These are phyloP conservation scores for Nitzschia palea DNA, from an alignment of 108 stramenopile species.

Conservation along the genomic window DNA sequence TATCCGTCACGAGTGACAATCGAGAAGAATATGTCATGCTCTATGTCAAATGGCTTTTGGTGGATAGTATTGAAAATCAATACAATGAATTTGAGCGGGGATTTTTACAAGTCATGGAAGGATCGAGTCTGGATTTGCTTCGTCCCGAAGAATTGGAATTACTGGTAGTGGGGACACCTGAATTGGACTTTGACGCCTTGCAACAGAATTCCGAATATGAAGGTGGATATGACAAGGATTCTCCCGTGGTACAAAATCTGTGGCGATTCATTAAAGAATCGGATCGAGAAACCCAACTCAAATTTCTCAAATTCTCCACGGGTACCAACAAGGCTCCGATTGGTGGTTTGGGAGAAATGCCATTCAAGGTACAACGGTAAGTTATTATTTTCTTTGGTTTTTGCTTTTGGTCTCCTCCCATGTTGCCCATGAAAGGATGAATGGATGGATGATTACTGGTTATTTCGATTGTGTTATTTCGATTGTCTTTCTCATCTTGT, in stretches of 20 bases:
- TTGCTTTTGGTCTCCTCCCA: too few relatives aligned
- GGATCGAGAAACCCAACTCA: slow-evolving; percentile 49
- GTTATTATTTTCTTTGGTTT: neutral
- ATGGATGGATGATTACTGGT: too few relatives aligned
- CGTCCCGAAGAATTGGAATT: slow-evolving; percentile 87
- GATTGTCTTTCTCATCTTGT: too few relatives aligned
- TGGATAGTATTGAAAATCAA: slow-evolving; percentile 73
- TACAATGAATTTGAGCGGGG: slow-evolving; percentile 80
- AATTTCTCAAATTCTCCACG: slow-evolving; percentile 89
- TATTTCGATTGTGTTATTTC: too few relatives aligned
- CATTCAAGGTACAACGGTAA: slow-evolving; percentile 81
- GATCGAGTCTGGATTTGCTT: slow-evolving; percentile 68
- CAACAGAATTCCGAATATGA: slow-evolving; percentile 75
- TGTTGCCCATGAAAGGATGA: too few relatives aligned
- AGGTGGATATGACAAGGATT: slow-evolving; percentile 70
- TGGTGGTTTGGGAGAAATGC: slow-evolving; percentile 85
- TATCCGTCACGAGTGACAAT: slow-evolving; percentile 80
- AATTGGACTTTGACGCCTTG: slow-evolving; percentile 82
- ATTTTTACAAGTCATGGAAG: slow-evolving; percentile 73
- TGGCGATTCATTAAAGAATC: slow-evolving; percentile 75
- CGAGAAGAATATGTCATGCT: slow-evolving; percentile 87
- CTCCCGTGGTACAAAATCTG: slow-evolving; percentile 60
- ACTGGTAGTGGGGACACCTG: slow-evolving; percentile 81
- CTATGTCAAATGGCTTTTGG: slow-evolving; percentile 81
- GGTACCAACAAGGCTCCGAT: slow-evolving; percentile 82